Conservation (phyloP, 2,329 filamentous ascomycete genomes). For the Neurospora sp. region DNA sequence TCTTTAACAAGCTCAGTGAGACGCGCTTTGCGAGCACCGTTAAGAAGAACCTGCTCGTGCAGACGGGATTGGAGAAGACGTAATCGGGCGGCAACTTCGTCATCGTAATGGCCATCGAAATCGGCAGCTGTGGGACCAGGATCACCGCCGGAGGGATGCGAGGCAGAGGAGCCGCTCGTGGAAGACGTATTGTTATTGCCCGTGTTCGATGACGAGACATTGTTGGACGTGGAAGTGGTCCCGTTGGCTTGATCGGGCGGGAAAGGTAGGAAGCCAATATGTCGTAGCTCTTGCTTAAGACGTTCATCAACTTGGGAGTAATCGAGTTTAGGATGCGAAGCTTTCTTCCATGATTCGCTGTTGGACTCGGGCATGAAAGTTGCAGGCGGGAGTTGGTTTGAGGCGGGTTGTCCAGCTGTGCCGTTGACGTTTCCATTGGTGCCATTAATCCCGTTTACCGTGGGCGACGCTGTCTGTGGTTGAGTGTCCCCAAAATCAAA, state of each 20-base stretch:
- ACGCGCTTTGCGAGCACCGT: slow-evolving; percentile 82
- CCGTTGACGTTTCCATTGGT: slow-evolving; percentile 28
- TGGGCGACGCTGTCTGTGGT: slow-evolving; percentile 2
- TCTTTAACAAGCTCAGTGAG: slow-evolving; percentile 82
- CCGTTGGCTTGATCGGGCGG: slow-evolving; percentile 16
- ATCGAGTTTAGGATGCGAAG: slow-evolving; percentile 66
- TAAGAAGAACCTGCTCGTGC: slow-evolving; percentile 73
- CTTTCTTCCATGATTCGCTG: slow-evolving; percentile 69
- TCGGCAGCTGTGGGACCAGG: slow-evolving; percentile 41
- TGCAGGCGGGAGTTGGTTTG: slow-evolving; percentile 49
- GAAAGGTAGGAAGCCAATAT: slow-evolving; percentile 74
- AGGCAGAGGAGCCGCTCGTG: background rate
- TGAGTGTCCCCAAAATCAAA: slow-evolving; percentile 27
- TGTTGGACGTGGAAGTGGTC: background rate
- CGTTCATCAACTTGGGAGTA: slow-evolving; percentile 84
- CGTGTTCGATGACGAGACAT: background rate
- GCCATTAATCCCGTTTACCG: slow-evolving; percentile 27
- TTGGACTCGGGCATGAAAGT: slow-evolving; percentile 71
- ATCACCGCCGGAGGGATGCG: slow-evolving; percentile 3
- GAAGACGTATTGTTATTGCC: background rate
- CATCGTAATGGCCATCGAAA: slow-evolving; percentile 84
- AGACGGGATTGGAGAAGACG: slow-evolving; percentile 77
- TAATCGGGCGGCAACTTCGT: slow-evolving; percentile 84
- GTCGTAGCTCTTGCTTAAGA: slow-evolving; percentile 79
- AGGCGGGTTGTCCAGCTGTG: background rate